Percentiles rank a stretch among this genome's conserved stretches.
These are phyloP conservation scores for Candida wancherniae DNA, from an alignment of 805 yeast species.

Conservation along the genomic window DNA sequence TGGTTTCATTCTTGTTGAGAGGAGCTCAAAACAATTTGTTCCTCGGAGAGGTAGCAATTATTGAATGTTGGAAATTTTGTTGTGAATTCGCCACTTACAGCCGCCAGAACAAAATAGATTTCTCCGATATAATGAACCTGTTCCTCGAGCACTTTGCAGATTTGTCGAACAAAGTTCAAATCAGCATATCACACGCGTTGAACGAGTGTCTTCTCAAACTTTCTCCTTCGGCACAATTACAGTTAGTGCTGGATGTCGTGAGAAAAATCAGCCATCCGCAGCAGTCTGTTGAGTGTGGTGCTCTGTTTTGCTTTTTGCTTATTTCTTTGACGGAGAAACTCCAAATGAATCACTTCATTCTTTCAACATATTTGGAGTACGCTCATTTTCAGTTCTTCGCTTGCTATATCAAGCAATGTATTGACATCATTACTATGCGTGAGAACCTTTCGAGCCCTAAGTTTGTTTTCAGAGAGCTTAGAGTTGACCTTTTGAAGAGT, in stretches of 20 bases:
- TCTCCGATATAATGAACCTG: conserved; percentile 11
- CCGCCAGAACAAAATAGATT: conserved; percentile 22
- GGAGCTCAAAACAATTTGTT: conserved; percentile 40
- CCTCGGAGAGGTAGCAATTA: conserved; percentile 30
- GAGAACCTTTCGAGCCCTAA: conserved; percentile 11
- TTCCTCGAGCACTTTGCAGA: conserved; percentile 16
- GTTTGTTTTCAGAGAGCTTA: conserved; percentile 26
- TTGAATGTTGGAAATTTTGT: conserved; percentile 29
- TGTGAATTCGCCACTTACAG: conserved; percentile 21
- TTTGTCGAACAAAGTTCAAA: conserved; percentile 18
- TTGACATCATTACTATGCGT: conserved; percentile 20
- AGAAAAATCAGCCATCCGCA: conserved; percentile 32
- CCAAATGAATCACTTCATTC: conserved; percentile 26
- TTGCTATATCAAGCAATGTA: conserved; percentile 25
- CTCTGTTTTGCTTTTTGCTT: conserved; percentile 36
- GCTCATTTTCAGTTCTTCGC: conserved; percentile 26
- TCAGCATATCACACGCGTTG: conserved; percentile 16
- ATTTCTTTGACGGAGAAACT: conserved; percentile 24
- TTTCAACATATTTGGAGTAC: conserved; percentile 41
- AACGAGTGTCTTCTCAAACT: conserved; percentile 7
- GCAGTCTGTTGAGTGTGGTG: conserved; percentile 32
- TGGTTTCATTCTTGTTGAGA: conserved; percentile 40
- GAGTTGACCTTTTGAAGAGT: conserved; percentile 34
- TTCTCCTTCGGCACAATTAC: conserved; percentile 14
- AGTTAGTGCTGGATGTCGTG: conserved; percentile 27